Conservation (phyloP, 2,329 filamentous ascomycete genomes). For the Fonsecaea multimorphosa region DNA sequence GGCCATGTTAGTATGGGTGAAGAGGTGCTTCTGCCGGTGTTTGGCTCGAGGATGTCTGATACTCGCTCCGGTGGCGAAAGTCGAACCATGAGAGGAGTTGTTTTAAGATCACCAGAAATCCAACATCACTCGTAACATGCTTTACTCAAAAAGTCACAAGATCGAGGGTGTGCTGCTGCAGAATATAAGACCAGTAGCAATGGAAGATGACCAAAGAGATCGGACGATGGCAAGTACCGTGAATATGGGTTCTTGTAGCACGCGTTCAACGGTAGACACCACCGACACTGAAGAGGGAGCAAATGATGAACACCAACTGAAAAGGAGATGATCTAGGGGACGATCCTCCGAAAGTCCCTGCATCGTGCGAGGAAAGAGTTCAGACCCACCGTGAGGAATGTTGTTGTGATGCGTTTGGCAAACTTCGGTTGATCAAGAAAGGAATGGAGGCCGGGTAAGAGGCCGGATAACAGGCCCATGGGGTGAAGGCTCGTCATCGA, state of each 20-base stretch:
- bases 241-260: not conserved
- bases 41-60: conserved; percentile 4
- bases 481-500: not conserved
- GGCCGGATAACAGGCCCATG: not conserved
- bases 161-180: not conserved
- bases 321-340: not conserved
- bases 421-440: not conserved
- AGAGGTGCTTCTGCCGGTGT: not conserved
- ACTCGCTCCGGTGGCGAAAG: not conserved
- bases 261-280: not conserved
- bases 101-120: not conserved
- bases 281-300: not conserved
- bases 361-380: not conserved
- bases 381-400: not conserved
- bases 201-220: not conserved
- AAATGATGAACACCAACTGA: not conserved
- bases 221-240: not conserved
- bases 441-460: not conserved
- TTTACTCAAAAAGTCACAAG: not conserved
- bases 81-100: not conserved
- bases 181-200: not conserved
- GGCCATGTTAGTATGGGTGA: conserved; percentile 7
- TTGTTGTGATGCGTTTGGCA: not conserved
- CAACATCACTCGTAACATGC: conserved; percentile 1
- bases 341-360: not conserved